Evolutionary conservation across 1,284 basidiomycete genomes (phyloP), one percentile per base, ranked within the genome.

Genomic region (Ganoderma sp.): DNA sequence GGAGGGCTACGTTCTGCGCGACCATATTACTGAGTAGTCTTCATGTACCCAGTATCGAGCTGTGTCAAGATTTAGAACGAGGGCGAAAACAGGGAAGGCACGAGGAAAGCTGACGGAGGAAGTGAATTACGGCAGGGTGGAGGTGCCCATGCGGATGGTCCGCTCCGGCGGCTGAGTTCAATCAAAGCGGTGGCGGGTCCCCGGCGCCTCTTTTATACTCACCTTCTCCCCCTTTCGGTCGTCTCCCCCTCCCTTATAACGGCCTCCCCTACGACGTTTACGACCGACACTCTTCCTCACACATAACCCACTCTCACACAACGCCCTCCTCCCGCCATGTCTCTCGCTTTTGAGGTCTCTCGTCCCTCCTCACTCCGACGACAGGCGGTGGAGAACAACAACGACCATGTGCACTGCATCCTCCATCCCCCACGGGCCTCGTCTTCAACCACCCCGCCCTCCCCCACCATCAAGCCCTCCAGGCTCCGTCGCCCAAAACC

Each of bases 401-500:
- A 15, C 8, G 32, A 10, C 37, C 37, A 9, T 39, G 37, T 39
- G 1, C 37, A 69, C 66, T 58, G 71, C 64, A 39, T 70, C 66
- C 61, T 64, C 59, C 22, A 43, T 22, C 56, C 43, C 57, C 25
- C 65, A 3, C 63, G 67, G 10, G 41, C 65, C 15, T 63, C 71
- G 28, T 63, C 66, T 52, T 58, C 69, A 9, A 56, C 67, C 2
- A 48, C 67, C 48, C 57, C 66, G 37, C 45, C 60, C 57, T 66
- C 67, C 14, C 67, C 65, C 58, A 45, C 43, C 54, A 45, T 52
- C 45, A 66, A 67, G 37, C 32, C 69, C 37, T 60, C 58, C 15
- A 68, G 72, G 32, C 75, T 72, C 50, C 68, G 69, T 66, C 73
- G 78, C 59, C 78, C 85, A 0, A 85, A 88, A 1, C 91, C 91